A percentile compares a stretch with the other conserved stretches of the same genome.
These are phyloP conservation scores for Brassica carinata DNA, from an alignment of 345 rosid genomes.

Conservation along the genomic window DNA sequence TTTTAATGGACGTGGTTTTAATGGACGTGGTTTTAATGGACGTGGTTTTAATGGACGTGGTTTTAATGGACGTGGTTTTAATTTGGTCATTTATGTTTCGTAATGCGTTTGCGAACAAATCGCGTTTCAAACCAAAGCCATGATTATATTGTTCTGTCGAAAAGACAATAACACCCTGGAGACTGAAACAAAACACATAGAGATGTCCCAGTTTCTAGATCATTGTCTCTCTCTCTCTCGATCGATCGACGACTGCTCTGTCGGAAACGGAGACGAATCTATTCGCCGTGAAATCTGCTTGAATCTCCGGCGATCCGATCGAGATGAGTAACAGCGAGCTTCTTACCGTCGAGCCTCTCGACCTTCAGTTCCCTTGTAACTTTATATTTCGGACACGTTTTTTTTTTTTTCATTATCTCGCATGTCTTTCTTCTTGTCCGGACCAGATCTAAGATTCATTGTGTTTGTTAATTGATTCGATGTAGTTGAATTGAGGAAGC, in stretches of 20 bases:
- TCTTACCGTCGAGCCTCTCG: slow-evolving; percentile 69
- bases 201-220: slow-evolving; percentile 22
- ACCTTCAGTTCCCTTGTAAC: slow-evolving; percentile 82
- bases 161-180: slow-evolving; percentile 18
- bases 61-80: too few species aligned
- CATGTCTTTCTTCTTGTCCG: neutral
- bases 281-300: too few species aligned
- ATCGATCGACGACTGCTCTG: neutral
- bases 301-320: slow-evolving; percentile 35
- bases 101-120: neutral
- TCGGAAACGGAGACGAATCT: slow-evolving; percentile 30
- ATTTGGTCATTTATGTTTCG: too few species aligned
- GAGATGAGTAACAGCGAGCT: slow-evolving; percentile 68
- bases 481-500: slow-evolving; percentile 87
- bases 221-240: slow-evolving; percentile 28
- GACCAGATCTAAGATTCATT: too few species aligned
- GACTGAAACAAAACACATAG: slow-evolving; percentile 18
- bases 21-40: too few species aligned
- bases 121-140: neutral
- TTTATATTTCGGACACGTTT: slow-evolving; percentile 38
- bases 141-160: neutral
- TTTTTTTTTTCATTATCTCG: neutral
- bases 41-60: too few species aligned
- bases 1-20: too few species aligned
- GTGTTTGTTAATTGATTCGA: too few species aligned